Conservation (phyloP, 192 early-diverging fungal species). For the Coemansia furcata region DNA sequence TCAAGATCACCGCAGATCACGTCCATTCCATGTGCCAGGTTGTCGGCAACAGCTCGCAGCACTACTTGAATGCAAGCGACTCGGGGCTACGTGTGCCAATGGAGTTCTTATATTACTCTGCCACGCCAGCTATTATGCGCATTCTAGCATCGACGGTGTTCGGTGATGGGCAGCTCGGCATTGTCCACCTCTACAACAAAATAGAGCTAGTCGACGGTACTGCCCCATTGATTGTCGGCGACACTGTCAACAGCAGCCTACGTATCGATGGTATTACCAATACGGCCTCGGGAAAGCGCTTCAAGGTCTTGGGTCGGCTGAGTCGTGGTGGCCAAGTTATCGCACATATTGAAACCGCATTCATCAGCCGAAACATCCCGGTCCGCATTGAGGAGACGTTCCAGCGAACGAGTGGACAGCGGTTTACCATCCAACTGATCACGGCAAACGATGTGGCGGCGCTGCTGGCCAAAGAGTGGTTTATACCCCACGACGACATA, state of each 20-base stretch:
- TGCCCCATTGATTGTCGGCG: slow-evolving; percentile 65
- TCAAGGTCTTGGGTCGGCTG: slow-evolving; percentile 69
- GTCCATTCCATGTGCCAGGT: slow-evolving; percentile 81
- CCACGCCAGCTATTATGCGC: slow-evolving; percentile 73
- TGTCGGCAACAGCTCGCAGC: slow-evolving; percentile 60
- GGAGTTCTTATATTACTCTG: slow-evolving; percentile 85
- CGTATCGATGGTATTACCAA: slow-evolving; percentile 76
- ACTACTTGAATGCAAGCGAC: slow-evolving; percentile 47
- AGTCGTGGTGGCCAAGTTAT: slow-evolving; percentile 59
- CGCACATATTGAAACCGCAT: slow-evolving; percentile 70
- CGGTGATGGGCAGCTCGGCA: slow-evolving; percentile 74
- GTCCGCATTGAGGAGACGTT: slow-evolving; percentile 74
- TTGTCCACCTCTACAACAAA: slow-evolving; percentile 85
- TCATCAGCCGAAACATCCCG: slow-evolving; percentile 82
- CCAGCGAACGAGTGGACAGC: slow-evolving; percentile 64
- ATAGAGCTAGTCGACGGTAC: slow-evolving; percentile 67
- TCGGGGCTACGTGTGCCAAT: slow-evolving; percentile 69
- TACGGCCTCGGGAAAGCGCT: slow-evolving; percentile 77
- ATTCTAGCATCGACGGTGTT: slow-evolving; percentile 83
- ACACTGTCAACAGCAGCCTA: slow-evolving; percentile 69
- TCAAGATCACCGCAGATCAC: slow-evolving; percentile 66
- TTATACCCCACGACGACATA: slow-evolving; percentile 39
- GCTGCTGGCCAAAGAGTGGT: slow-evolving; percentile 83
- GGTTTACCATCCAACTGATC: slow-evolving; percentile 61
- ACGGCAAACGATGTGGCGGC: slow-evolving; percentile 77